Conservation (phyloP, 2,329 filamentous ascomycete genomes). For the Diatrype stigma region DNA sequence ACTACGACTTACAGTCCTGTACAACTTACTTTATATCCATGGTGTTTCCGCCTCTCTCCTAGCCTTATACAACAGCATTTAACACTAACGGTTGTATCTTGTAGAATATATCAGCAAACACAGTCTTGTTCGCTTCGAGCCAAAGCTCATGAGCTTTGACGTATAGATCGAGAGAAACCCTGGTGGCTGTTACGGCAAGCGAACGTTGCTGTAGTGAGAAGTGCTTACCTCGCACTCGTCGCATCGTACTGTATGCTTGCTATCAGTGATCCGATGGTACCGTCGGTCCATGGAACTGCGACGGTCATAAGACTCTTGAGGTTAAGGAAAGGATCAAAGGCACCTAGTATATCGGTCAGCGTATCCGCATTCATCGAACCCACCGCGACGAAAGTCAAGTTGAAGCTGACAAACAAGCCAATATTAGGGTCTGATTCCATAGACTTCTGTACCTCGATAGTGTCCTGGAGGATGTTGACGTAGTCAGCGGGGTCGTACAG, state of each 20-base stretch:
- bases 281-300: background rate
- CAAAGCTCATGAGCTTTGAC: slow-evolving; percentile 7
- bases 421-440: slow-evolving; percentile 16
- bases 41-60: slow-evolving; percentile 5
- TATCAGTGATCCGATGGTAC: background rate
- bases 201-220: background rate
- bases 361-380: slow-evolving; percentile 14
- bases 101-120: slow-evolving; percentile 4
- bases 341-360: background rate
- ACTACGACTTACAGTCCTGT: slow-evolving; percentile 10
- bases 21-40: slow-evolving; percentile 8
- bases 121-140: slow-evolving; percentile 1
- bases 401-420: slow-evolving; percentile 11
- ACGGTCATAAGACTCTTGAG: slow-evolving; percentile 8
- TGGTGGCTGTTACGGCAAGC: slow-evolving; percentile 2
- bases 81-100: slow-evolving; percentile 8
- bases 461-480: slow-evolving; percentile 8
- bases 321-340: slow-evolving; percentile 13
- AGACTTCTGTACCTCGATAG: slow-evolving; percentile 5
- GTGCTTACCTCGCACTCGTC: background rate
- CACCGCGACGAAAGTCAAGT: slow-evolving; percentile 2
- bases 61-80: background rate
- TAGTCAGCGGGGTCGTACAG: slow-evolving; percentile 12
- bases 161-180: slow-evolving; percentile 11
- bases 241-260: background rate